Evolutionary conservation across 83 land plant species (phyloP).

Genomic region (Diphasiastrum complanatum): DNA sequence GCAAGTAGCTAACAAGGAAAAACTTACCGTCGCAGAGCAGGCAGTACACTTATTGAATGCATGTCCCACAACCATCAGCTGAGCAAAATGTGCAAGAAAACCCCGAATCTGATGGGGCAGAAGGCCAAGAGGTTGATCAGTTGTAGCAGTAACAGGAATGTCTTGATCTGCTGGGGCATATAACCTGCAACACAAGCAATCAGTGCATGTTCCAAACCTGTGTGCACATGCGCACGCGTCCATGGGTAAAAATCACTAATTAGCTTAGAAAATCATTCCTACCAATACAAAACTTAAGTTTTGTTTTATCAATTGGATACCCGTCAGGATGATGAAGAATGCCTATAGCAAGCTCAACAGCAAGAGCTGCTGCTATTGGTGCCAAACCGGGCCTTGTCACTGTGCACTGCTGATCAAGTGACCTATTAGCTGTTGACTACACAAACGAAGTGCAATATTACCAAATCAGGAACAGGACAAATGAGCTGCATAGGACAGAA

Average conservation of each 20-base stretch:
- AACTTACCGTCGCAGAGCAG: slow-evolving; percentile 64
- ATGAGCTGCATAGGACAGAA: neutral
- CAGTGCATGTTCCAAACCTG: slow-evolving; percentile 5
- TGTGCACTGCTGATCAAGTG: slow-evolving; percentile 99
- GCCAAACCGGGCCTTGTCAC: slow-evolving; percentile 97
- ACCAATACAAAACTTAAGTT: neutral
- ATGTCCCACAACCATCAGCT: slow-evolving; percentile 67
- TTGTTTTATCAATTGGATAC: slow-evolving; percentile 27
- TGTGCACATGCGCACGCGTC: neutral
- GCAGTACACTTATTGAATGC: slow-evolving; percentile 89
- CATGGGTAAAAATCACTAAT: slow-evolving; percentile 1
- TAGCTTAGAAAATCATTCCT: too few relatives aligned
- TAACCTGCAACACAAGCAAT: slow-evolving; percentile 42
- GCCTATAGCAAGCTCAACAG: slow-evolving; percentile 83
- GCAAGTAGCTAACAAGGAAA: neutral
- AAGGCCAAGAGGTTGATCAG: slow-evolving; percentile 81
- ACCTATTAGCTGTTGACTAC: slow-evolving; percentile 92
- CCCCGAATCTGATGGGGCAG: slow-evolving; percentile 97
- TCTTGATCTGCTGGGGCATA: slow-evolving; percentile 66
- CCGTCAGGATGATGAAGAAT: slow-evolving; percentile 87
- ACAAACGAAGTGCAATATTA: slow-evolving; percentile 3
- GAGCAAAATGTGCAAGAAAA: slow-evolving; percentile 68
- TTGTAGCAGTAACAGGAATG: slow-evolving; percentile 23
- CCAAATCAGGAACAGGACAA: neutral
- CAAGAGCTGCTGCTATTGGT: slow-evolving; percentile 93